phyloP scores from a whole-genome alignment of 495 filamentous ascomycete species.

The Aspergillus conjunctus region DNA sequence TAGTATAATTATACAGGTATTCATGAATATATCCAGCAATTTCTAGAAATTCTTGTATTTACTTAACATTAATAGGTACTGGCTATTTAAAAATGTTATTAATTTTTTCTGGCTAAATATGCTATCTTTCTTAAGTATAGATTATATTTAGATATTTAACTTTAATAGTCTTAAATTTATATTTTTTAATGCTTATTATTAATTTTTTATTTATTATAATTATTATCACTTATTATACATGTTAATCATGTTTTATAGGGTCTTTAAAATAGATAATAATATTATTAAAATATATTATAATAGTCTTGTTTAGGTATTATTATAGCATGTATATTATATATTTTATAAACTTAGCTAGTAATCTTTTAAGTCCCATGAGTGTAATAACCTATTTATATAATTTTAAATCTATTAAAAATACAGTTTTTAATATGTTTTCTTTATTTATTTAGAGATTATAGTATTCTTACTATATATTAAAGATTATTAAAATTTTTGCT shows the following conservation, averaged over 20 bases:
- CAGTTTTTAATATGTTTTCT: constrained; percentile 12
- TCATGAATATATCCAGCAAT: constrained; percentile 7
- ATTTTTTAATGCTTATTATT: background rate
- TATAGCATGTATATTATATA: background rate
- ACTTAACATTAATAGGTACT: background rate
- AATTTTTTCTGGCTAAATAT: background rate
- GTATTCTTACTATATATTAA: constrained; percentile 15
- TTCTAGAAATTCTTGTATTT: constrained; percentile 7
- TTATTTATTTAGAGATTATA: constrained; percentile 7
- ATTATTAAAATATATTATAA: no score
- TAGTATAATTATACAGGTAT: background rate
- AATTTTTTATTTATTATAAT: background rate
- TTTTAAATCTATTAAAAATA: constrained; percentile 5
- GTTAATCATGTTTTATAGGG: background rate
- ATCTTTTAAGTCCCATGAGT: background rate
- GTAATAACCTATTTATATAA: constrained; percentile 8
- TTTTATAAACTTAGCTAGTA: constrained; percentile 1
- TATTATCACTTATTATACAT: background rate
- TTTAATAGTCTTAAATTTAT: background rate
- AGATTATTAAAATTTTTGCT: constrained; percentile 5
- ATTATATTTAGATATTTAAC: background rate
- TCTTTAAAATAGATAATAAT: no score
- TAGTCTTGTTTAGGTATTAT: background rate
- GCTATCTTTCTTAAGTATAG: background rate
- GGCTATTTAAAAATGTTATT: background rate